Evolutionary conservation across 1,284 basidiomycete genomes (phyloP).

Genomic region (Apiotrichum sp.): DNA sequence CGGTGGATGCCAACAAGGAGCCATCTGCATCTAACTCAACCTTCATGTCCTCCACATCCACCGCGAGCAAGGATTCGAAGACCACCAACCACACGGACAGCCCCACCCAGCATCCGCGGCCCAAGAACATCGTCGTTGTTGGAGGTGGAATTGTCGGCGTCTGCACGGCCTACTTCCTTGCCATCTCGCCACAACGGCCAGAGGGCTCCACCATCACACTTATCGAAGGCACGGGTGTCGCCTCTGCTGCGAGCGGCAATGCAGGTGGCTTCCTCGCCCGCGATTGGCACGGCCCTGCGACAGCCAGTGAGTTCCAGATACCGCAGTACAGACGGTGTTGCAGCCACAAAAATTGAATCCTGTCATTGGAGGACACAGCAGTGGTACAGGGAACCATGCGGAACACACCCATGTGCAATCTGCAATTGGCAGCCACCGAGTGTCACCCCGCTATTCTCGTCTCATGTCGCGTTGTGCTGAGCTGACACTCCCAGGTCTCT

Average conservation of each 20-base stretch:
- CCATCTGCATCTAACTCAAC: too few species aligned
- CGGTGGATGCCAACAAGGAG: too few species aligned
- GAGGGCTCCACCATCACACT: constrained; percentile 54
- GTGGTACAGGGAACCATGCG: background rate
- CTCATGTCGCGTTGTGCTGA: too few species aligned
- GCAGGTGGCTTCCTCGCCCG: constrained; percentile 85
- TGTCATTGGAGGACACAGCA: too few species aligned
- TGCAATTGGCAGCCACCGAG: too few species aligned
- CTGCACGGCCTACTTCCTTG: constrained; percentile 58
- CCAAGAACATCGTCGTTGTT: constrained; percentile 38
- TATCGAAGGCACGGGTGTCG: constrained; percentile 65
- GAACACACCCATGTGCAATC: background rate
- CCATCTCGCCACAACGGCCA: constrained; percentile 24
- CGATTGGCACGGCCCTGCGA: constrained; percentile 59
- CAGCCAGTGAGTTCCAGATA: constrained; percentile 35
- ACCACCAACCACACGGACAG: too few species aligned
- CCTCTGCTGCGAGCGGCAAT: constrained; percentile 71
- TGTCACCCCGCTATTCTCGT: too few species aligned
- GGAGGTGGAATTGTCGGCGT: constrained; percentile 75
- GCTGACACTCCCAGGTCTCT: constrained; percentile 50
- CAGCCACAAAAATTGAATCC: too few species aligned
- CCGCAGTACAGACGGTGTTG: too few species aligned
- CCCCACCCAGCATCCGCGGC: background rate
- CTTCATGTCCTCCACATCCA: too few species aligned
- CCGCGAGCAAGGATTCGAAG: too few species aligned